Evolutionary conservation across 2,329 filamentous ascomycete species (phyloP), one percentile per base, ranked within the genome.

Genomic region (Trichoderma asperellum): DNA sequence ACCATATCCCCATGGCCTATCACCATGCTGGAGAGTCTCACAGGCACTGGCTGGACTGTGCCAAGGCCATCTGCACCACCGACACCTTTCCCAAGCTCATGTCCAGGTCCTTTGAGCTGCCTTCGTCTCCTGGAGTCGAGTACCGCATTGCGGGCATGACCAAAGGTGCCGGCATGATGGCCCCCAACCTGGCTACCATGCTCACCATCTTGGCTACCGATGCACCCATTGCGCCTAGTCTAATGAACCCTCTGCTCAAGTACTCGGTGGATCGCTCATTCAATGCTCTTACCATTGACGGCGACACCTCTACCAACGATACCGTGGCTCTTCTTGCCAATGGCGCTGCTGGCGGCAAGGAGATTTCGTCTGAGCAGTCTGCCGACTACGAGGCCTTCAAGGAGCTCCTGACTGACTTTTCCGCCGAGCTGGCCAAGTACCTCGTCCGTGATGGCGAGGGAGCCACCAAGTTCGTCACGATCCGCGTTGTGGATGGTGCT

Each of bases 141-240:
- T 99, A 97, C 82, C 87, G 88, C 74, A 91, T 99, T 61, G 94
- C 93, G 14, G 96, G 96, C 74, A 96, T 97, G 89, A 97, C 95
- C 76, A 99, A 99, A 83, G 96, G 96, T 69, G 96, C 96, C 5
- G 96, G 96, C 77, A 99, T 99, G 96, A 97, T 99, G 79, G 94
- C 97, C 78, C 96, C 96, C 59, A 98, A 99, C 84, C 97, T 99
- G 94, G 96, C 94, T 35, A 99, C 96, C 0, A 87, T 98, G 40
- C 89, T 99, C 43, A 94, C 93, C 66, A 91, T 98, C 71, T 87
- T 98, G 76, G 94, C 93, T 76, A 99, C 96, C 16, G 96, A 99
- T 75, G 95, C 91, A 0, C 92, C 94, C 35, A 88, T 98, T 75
- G 85, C 89, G 0, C 85, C 92, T 4, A 77, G 81, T 0, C 86